Base-by-base conservation (phyloP, 768 basidiomycete genomes). In the Holtermanniella nyarrowii region DNA sequence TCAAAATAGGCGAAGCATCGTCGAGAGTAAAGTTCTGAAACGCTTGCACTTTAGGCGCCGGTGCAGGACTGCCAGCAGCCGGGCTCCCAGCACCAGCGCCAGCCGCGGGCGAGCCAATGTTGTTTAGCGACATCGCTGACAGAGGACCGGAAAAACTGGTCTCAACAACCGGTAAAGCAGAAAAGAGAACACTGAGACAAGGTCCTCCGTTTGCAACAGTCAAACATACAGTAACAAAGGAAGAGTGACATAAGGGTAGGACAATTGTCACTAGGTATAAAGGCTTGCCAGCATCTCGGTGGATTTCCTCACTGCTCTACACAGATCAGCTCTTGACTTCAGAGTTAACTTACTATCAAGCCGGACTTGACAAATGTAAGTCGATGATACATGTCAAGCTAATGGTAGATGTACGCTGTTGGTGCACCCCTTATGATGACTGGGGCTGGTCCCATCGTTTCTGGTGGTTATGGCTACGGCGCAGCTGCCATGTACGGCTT, bases 21-120 rank as follows among this genome's bases (percentile, higher is more conserved):
- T 67, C 65, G 7, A 64, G 48, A 3, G 62, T 67, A 5, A 26
- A 21, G 39, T 66, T 66, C 0, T 37, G n/a, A n/a, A n/a, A n/a
- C n/a, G n/a, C n/a, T n/a, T n/a, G n/a, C n/a, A n/a, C n/a, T n/a
- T n/a, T n/a, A n/a, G n/a, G n/a, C n/a, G n/a, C n/a, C n/a, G n/a
- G n/a, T n/a, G n/a, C n/a, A n/a, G n/a, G n/a, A n/a, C n/a, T 37
- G 31, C 10, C 31, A 37, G 31, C 31, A 16, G 31, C 31, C 10
- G 31, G 31, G 7, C 31, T 37, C n/a, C n/a, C n/a, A n/a, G n/a
- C n/a, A n/a, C n/a, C n/a, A 16, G 31, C 16, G 31, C 31, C 16
- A 37, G 10, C 31, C 16, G 31, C 31, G 10, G 31, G 10, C 31
- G 31, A 37, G 31, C 31, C 31, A 16, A 37, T 16, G 16, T 37